These are phyloP conservation scores for Guyanaporus albipodus DNA, from an alignment of 768 basidiomycete genomes.

Conservation along the genomic window DNA sequence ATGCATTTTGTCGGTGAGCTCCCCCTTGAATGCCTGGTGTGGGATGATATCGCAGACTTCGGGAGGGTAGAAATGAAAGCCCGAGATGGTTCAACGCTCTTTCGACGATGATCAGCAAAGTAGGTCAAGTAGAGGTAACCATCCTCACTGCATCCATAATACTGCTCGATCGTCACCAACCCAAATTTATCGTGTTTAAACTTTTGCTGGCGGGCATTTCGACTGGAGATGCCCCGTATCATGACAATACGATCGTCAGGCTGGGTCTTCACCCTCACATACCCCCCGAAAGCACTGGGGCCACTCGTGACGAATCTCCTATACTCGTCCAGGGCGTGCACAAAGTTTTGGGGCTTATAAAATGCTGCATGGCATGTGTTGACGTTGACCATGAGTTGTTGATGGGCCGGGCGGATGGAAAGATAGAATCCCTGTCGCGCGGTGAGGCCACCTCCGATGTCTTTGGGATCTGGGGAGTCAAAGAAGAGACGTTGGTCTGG, in stretches of 20 bases:
- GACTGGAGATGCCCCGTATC: constrained; percentile 49
- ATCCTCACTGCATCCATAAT: constrained; percentile 41
- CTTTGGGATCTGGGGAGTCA: constrained; percentile 24
- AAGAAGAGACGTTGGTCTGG: constrained; percentile 41
- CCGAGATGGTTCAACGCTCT: constrained; percentile 42
- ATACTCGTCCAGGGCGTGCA: constrained; percentile 38
- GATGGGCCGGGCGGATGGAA: constrained; percentile 39
- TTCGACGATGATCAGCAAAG: not conserved
- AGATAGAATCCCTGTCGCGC: constrained; percentile 50
- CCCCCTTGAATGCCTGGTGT: constrained; percentile 43
- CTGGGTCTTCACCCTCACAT: constrained; percentile 60
- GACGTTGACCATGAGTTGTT: constrained; percentile 50
- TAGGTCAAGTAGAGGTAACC: not conserved
- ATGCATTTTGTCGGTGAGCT: constrained; percentile 40
- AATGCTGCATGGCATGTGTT: constrained; percentile 50
- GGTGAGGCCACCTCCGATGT: constrained; percentile 49
- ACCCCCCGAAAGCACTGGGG: constrained; percentile 51
- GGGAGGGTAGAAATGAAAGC: constrained; percentile 41
- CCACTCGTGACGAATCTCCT: constrained; percentile 47
- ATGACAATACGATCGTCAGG: constrained; percentile 65
- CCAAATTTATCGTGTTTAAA: constrained; percentile 37
- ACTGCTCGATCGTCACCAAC: constrained; percentile 40
- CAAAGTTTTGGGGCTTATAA: constrained; percentile 41
- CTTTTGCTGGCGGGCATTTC: constrained; percentile 35
- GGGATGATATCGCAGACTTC: constrained; percentile 47